These are phyloP conservation scores for Sphagnum magellanicum DNA, from an alignment of 228 moss, liverwort and hornwort species.

Conservation along the genomic window DNA sequence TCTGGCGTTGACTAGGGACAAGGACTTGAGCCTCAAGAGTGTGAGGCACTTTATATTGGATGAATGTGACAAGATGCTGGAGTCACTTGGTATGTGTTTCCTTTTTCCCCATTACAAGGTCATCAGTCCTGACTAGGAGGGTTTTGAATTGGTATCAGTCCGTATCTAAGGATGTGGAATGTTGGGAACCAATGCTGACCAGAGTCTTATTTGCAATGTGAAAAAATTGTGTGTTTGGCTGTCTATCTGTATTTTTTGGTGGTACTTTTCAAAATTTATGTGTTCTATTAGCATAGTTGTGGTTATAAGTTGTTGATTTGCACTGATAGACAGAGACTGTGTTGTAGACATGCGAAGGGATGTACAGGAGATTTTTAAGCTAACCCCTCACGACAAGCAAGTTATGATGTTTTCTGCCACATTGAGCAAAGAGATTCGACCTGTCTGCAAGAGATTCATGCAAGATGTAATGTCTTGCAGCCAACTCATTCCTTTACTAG, in stretches of 20 bases:
- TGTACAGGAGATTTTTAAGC: conserved; percentile 49
- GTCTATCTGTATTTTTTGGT: too few relatives aligned
- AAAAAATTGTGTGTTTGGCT: too few relatives aligned
- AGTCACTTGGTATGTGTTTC: conserved; percentile 79
- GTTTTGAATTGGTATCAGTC: too few relatives aligned
- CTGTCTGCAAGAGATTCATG: conserved; percentile 99
- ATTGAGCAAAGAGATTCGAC: conserved; percentile 68
- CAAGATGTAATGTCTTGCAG: conserved; percentile 92
- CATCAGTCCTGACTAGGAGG: too few relatives aligned
- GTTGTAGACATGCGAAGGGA: conserved; percentile 51
- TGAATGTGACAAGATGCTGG: conserved; percentile 99
- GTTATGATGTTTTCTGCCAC: conserved; percentile 95
- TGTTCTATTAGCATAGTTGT: too few relatives aligned
- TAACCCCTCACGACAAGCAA: conserved; percentile 55
- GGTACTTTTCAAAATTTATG: too few relatives aligned
- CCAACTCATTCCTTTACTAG: conserved; percentile 58
- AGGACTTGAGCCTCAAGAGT: conserved; percentile 94
- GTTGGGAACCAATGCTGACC: too few relatives aligned
- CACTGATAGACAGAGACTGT: conserved; percentile 35
- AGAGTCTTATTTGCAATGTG: too few relatives aligned
- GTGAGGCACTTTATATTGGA: conserved; percentile 98
- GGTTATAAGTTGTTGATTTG: background rate
- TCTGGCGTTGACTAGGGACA: conserved; percentile 82
- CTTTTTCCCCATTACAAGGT: background rate
- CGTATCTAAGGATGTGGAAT: too few relatives aligned